Conservation (phyloP, 1,139 yeast genomes). For the Saccharomyces hybrid region DNA sequence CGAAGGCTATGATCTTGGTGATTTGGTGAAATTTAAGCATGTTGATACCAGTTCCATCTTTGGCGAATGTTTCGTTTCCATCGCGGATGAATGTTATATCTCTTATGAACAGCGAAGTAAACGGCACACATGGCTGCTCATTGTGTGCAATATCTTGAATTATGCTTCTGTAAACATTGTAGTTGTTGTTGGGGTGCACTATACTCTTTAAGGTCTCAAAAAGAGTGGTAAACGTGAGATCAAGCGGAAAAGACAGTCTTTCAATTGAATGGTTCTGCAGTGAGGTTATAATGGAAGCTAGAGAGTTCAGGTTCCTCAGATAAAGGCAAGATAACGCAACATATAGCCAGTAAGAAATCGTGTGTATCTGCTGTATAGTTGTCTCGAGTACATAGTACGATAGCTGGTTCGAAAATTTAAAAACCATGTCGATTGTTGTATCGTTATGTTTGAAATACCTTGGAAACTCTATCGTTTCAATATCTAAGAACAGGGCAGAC, state of each 20-base stretch:
- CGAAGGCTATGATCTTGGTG: conserved; percentile 66
- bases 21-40: conserved; percentile 75
- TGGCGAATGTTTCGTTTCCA: conserved; percentile 62
- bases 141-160: conserved; percentile 46
- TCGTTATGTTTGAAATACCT: conserved; percentile 39
- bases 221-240: conserved; percentile 57
- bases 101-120: conserved; percentile 72
- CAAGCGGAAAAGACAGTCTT: conserved; percentile 51
- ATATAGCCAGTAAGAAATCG: conserved; percentile 69
- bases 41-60: conserved; percentile 43
- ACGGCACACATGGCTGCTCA: conserved; percentile 73
- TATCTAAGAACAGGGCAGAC: conserved; percentile 57
- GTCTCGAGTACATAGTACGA: conserved; percentile 81
- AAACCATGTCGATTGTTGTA: conserved; percentile 64
- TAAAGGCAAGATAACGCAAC: conserved; percentile 76
- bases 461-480: conserved; percentile 52
- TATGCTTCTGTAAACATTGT: conserved; percentile 62
- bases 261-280: conserved; percentile 76
- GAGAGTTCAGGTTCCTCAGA: conserved; percentile 73
- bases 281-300: conserved; percentile 82
- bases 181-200: conserved; percentile 79
- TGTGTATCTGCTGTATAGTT: conserved; percentile 40
- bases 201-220: conserved; percentile 63
- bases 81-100: conserved; percentile 84
- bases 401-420: conserved; percentile 68